Base-by-base conservation (phyloP, 176 grass and related monocot species). In the Areca catechu region DNA sequence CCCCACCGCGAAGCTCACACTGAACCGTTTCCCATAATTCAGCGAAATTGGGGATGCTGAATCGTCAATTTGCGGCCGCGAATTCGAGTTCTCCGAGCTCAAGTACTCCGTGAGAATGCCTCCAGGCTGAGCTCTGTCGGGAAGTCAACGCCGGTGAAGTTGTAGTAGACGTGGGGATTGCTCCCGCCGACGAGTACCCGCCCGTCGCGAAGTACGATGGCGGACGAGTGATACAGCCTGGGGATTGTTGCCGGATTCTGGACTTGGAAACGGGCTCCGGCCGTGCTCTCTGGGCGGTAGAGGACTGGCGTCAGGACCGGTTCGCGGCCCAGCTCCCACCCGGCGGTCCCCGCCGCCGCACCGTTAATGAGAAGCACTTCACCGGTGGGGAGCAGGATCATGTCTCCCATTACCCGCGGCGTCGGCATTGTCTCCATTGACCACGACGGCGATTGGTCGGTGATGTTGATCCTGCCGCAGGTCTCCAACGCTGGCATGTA, bases 391-490 rank as follows among this genome's bases (percentile, higher is more conserved):
- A 93, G 71, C 74, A 93, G 49, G 57, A 93, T 43, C 80, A 93
- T 88, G 80, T 93, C 89, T 2, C 89, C 80, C 89, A 93, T 93
- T 49, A 93, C 89, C 63, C 89, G 73, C 68, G 89, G 77, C 69
- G 34, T 75, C 58, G 89, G 80, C 89, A 93, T 93, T 43, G 83
- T 76, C 67, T 87, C 83, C 66, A 93, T 57, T 19, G 54, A 49
- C 89, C 89, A 93, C 52, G 80, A 20, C 63, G 89, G 74, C 10
- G 77, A 22, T 4, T 30, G 7, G 62, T 93, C 89, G 3, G 89
- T 84, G 71, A 93, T 93, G 77, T 62, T 93, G 67, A 93, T 73
- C 78, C 83, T 78, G 20, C 89, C 89, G 65, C 89, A 93, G 19
- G 89, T 80, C n/a, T 21, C 15, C 0, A 93, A 71, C 2, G 89